These are phyloP conservation scores for Naganishia vaughanmartiniae DNA, from an alignment of 768 basidiomycete species.

Conservation along the genomic window DNA sequence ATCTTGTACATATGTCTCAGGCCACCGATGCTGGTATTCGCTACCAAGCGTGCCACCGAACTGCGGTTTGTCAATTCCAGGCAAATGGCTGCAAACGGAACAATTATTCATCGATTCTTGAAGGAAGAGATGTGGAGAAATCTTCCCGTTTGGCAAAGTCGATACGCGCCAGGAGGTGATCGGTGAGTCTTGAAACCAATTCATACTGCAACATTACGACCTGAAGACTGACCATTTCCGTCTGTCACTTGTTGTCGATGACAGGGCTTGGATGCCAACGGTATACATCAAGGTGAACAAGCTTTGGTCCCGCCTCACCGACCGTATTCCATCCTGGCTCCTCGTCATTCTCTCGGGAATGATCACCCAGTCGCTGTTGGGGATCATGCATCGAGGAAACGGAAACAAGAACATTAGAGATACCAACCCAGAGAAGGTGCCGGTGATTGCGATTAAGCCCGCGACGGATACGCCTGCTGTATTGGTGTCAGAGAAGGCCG, in stretches of 20 bases:
- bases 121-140: slow-evolving; percentile 63
- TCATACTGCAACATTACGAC: too few species aligned
- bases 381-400: slow-evolving; percentile 26
- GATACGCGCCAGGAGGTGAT: slow-evolving; percentile 72
- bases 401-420: not conserved
- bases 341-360: slow-evolving; percentile 20
- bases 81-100: slow-evolving; percentile 62
- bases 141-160: slow-evolving; percentile 66
- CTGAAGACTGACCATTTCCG: not conserved
- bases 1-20: slow-evolving; percentile 54
- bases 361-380: slow-evolving; percentile 22
- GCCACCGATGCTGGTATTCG: slow-evolving; percentile 70
- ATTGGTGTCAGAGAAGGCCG: not conserved
- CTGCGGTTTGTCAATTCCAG: slow-evolving; percentile 76
- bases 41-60: slow-evolving; percentile 68
- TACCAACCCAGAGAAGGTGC: not conserved
- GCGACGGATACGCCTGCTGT: not conserved
- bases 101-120: slow-evolving; percentile 66
- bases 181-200: slow-evolving; percentile 56
- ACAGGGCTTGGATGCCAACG: slow-evolving; percentile 22
- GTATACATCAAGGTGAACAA: slow-evolving; percentile 26
- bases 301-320: slow-evolving; percentile 23
- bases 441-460: too few species aligned
- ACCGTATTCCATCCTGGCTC: slow-evolving; percentile 26
- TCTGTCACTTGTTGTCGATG: not conserved